Evolutionary conservation across 352 stramenopile species (phyloP).

Genomic region (Saprolegnia diclina): DNA sequence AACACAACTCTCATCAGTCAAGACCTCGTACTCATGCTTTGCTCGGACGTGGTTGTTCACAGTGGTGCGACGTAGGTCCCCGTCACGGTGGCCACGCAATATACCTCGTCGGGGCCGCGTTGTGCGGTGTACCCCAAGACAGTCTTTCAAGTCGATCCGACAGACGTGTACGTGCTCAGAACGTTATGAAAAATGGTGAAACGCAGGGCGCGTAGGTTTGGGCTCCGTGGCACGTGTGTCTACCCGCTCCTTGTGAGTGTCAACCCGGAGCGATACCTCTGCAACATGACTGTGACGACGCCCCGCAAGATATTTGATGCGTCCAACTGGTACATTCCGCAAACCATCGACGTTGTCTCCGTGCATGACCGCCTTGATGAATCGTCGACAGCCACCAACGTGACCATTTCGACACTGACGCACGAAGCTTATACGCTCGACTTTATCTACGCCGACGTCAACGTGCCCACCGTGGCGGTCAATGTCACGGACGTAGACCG

Average conservation of each 20-base stretch:
- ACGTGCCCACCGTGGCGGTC: slow-evolving; percentile 38
- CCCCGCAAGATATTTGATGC: slow-evolving; percentile 71
- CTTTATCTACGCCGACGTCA: slow-evolving; percentile 46
- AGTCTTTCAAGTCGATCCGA: slow-evolving; percentile 40
- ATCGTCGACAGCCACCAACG: slow-evolving; percentile 31
- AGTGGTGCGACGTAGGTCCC: slow-evolving; percentile 31
- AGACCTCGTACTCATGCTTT: slow-evolving; percentile 35
- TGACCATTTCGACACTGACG: slow-evolving; percentile 56
- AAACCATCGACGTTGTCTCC: slow-evolving; percentile 41
- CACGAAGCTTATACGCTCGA: slow-evolving; percentile 64
- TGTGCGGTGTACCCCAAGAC: slow-evolving; percentile 49
- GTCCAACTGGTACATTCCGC: slow-evolving; percentile 59
- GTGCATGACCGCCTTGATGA: slow-evolving; percentile 67
- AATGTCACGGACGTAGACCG: slow-evolving; percentile 58
- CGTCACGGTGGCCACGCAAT: slow-evolving; percentile 46
- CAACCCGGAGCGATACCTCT: slow-evolving; percentile 63
- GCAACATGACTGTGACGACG: slow-evolving; percentile 65
- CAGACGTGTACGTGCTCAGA: slow-evolving; percentile 30
- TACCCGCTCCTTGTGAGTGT: slow-evolving; percentile 61
- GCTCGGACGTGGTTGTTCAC: not conserved
- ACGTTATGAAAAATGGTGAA: not conserved
- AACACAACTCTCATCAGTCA: slow-evolving; percentile 54
- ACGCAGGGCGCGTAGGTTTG: slow-evolving; percentile 29
- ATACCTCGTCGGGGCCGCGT: slow-evolving; percentile 39
- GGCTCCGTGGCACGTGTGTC: slow-evolving; percentile 48